Base-by-base conservation (phyloP, 202 grass and related monocot species). In the Zoysia matrella region DNA sequence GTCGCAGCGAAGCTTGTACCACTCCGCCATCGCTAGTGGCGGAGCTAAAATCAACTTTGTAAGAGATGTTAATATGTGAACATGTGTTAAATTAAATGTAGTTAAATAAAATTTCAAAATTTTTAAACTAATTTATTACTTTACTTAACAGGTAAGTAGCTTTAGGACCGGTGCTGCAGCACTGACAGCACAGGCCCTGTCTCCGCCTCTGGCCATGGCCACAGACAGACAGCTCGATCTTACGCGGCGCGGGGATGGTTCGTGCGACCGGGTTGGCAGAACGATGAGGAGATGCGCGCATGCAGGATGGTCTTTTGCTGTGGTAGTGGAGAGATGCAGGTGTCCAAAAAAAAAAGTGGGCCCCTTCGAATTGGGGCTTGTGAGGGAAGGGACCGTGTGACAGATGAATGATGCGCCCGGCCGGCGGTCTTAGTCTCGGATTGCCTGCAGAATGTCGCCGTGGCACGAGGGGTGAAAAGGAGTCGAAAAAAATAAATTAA, bases 171-270 rank as follows among this genome's bases (percentile, higher is more conserved):
- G 22, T 30, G 22, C 22, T 30, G 22, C 22, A 30, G 22, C 0
- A 30, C 22, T 30, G 22, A 30, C 22, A 30, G 22, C 22, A 30
- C 22, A 30, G 22, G 22, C 22, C 22, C 22, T 30, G 22, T 30
- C 22, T 30, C 22, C 22, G 22, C 22, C 22, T 30, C 22, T 30
- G 22, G 22, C 30, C 30, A 36, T 36, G 30, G 30, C 30, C 30
- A 36, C 30, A 11, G 43, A 45, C 76, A 48, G 71, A 69, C 52
- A 53, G 62, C 61, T 53, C 54, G 47, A 65, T 75, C 48, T 65
- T 53, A 53, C 14, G 73, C 43, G 56, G 55, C 55, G 8, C 13
- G 47, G 69, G 15, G 8, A 3, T 22, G 50, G 11, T 40, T 36
- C 10, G 46, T 56, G 72, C 46, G 60, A 64, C 1, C 60, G 39